Percentiles rank a stretch among this genome's conserved stretches.
These are phyloP conservation scores for Cercophora newfieldiana DNA, from an alignment of 495 filamentous ascomycete species.

Conservation along the genomic window DNA sequence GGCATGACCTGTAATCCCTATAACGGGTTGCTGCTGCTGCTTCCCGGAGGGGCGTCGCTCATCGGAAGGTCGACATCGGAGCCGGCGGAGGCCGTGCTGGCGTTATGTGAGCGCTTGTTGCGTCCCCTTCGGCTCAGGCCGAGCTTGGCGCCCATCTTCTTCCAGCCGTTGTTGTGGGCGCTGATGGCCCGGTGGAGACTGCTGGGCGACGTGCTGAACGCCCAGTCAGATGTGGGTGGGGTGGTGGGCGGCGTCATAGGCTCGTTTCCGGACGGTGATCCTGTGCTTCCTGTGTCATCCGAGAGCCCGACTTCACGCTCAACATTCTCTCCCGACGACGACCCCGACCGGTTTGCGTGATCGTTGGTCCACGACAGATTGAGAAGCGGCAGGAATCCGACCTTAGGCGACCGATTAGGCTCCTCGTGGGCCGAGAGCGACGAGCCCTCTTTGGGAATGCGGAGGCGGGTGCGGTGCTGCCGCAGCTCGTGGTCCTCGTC, in stretches of 20 bases:
- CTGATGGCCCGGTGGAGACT: constrained; percentile 53
- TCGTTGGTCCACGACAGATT: constrained; percentile 41
- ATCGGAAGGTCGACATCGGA: constrained; percentile 26
- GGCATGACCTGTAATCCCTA: constrained; percentile 58
- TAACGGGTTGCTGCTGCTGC: constrained; percentile 42
- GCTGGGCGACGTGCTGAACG: constrained; percentile 49
- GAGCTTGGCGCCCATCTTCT: constrained; percentile 79
- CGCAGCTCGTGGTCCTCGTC: constrained; percentile 39
- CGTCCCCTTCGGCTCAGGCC: constrained; percentile 64
- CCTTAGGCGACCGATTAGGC: constrained; percentile 43
- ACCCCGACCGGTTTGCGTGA: constrained; percentile 37
- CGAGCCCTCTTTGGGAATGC: constrained; percentile 37
- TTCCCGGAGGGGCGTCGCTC: constrained; percentile 31
- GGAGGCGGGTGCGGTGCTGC: constrained; percentile 40
- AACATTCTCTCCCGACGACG: constrained; percentile 35
- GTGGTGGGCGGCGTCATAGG: constrained; percentile 91
- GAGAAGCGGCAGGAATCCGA: constrained; percentile 46
- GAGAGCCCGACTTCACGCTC: constrained; percentile 43
- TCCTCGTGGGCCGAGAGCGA: constrained; percentile 33
- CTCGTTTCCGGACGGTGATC: constrained; percentile 54
- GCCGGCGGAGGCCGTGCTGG: constrained; percentile 37
- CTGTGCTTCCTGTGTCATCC: constrained; percentile 53
- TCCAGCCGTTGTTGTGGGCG: constrained; percentile 67
- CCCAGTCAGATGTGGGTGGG: constrained; percentile 68
- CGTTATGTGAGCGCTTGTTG: constrained; percentile 40